These are phyloP conservation scores for Tanacetum coccineum DNA, from an alignment of 129 eudicot genomes.

Conservation along the genomic window DNA sequence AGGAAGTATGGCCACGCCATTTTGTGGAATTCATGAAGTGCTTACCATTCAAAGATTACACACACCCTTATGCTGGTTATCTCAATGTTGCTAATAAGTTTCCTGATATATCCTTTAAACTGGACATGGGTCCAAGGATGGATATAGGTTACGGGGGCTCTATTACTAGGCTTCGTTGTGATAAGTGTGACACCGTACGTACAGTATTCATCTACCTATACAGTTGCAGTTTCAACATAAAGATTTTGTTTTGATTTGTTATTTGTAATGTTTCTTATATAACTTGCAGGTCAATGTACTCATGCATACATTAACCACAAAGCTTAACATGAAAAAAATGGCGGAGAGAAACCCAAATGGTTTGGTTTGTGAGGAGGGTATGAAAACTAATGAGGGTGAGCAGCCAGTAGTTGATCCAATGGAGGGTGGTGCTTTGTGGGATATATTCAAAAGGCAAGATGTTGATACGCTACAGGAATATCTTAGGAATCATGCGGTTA, in stretches of 20 bases:
- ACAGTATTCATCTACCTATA: neutral
- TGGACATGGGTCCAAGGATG: neutral
- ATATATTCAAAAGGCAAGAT: conserved; percentile 9
- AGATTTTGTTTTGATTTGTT: neutral
- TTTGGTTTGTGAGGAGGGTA: conserved; percentile 1
- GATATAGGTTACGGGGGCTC: neutral
- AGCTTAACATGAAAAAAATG: conserved; percentile 10
- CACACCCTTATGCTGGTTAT: neutral
- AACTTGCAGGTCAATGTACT: conserved; percentile 18
- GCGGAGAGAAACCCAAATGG: neutral
- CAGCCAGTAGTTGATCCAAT: conserved; percentile 1
- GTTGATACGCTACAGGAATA: conserved; percentile 2
- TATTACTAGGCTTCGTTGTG: neutral
- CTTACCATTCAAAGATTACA: neutral
- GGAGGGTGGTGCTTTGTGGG: conserved; percentile 21
- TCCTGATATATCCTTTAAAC: neutral
- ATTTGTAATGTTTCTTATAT: neutral
- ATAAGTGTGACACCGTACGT: conserved; percentile 14
- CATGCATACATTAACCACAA: conserved; percentile 16
- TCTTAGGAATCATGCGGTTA: conserved; percentile 4
- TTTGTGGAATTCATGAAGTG: neutral
- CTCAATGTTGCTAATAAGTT: neutral
- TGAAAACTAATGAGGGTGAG: neutral
- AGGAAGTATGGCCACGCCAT: neutral
- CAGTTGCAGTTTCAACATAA: neutral